Evolutionary conservation across 345 rosid species (phyloP).

Genomic region (Citrus australasica): DNA sequence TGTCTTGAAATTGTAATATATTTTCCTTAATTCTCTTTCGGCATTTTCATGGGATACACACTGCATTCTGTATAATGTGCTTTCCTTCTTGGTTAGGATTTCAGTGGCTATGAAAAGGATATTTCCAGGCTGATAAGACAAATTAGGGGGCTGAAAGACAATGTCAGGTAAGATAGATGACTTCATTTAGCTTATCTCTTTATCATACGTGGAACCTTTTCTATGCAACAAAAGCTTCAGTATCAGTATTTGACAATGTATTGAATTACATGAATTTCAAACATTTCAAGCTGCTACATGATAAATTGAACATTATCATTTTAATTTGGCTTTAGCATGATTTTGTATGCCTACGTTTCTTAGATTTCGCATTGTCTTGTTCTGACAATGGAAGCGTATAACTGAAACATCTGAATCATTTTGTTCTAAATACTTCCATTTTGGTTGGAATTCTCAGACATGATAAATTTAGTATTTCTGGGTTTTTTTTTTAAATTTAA

Average conservation of each 20-base stretch:
- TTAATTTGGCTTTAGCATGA: background rate
- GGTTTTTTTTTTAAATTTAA: background rate
- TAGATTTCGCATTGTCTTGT: background rate
- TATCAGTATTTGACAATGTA: background rate
- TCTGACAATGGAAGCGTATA: background rate
- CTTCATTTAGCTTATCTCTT: background rate
- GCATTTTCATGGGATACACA: background rate
- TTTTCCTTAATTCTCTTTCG: background rate
- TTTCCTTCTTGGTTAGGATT: slow-evolving; percentile 41
- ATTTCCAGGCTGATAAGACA: slow-evolving; percentile 60
- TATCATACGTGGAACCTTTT: background rate
- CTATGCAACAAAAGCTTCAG: background rate
- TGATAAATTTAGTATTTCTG: background rate
- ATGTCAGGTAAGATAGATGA: slow-evolving; percentile 54
- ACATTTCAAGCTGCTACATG: no score
- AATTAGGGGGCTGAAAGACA: slow-evolving; percentile 64
- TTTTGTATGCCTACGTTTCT: background rate
- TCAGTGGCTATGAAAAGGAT: slow-evolving; percentile 53
- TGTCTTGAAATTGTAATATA: background rate
- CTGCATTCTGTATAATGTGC: slow-evolving; percentile 18
- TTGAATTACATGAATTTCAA: background rate
- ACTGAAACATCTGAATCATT: background rate
- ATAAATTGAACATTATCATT: background rate
- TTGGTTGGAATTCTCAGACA: slow-evolving; percentile 12
- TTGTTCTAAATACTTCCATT: background rate